These are phyloP conservation scores for Lumnitzera littorea DNA, from an alignment of 345 rosid species.

Conservation along the genomic window DNA sequence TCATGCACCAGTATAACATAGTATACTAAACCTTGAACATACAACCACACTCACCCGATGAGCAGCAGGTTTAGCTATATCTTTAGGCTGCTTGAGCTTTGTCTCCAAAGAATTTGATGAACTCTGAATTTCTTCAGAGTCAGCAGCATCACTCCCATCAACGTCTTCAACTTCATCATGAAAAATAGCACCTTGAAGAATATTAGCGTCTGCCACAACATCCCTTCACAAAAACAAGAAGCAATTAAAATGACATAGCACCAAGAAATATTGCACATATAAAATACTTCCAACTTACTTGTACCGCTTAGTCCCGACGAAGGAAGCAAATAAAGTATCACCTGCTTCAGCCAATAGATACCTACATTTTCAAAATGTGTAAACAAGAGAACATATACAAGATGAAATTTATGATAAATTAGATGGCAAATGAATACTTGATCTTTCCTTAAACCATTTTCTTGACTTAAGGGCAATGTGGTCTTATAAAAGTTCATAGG, in stretches of 20 bases:
- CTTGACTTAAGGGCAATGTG: too few relatives aligned
- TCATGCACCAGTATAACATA: neutral
- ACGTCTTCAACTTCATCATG: conserved; percentile 66
- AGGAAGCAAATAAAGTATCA: conserved; percentile 92
- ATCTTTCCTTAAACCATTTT: neutral
- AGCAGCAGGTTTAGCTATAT: conserved; percentile 81
- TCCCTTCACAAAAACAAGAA: conserved; percentile 47
- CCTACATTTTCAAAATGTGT: conserved; percentile 28
- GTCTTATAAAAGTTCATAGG: too few relatives aligned
- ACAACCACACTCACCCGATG: conserved; percentile 61
- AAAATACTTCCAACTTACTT: conserved; percentile 42
- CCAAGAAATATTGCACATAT: neutral
- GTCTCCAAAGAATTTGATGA: conserved; percentile 33
- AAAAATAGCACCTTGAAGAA: conserved; percentile 90
- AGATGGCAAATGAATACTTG: neutral
- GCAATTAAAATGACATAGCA: neutral
- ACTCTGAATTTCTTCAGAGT: conserved; percentile 28
- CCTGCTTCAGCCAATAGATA: conserved; percentile 93
- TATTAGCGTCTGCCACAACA: conserved; percentile 86
- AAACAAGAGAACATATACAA: conserved; percentile 1
- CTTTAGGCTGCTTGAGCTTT: conserved; percentile 46
- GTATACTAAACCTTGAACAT: conserved; percentile 2
- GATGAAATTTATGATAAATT: neutral
- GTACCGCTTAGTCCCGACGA: conserved; percentile 91
- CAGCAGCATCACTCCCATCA: conserved; percentile 32